These are phyloP conservation scores for Voacanga thouarsii DNA, from an alignment of 257 asterid species.

Conservation along the genomic window DNA sequence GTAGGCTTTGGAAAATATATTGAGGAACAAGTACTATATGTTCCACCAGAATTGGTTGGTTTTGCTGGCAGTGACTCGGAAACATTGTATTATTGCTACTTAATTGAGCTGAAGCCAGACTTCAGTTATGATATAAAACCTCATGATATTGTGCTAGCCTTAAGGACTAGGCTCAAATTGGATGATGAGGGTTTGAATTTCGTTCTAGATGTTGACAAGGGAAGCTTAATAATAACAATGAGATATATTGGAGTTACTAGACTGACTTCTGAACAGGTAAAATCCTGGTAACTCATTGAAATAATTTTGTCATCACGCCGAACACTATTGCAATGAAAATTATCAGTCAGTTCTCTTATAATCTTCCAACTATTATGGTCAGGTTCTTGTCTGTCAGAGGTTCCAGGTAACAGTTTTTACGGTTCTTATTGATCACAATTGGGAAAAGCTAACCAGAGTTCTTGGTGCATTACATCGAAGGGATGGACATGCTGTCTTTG, in stretches of 20 bases:
- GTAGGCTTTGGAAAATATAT: constrained; percentile 38
- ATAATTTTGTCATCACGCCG: not conserved
- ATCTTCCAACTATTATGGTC: constrained; percentile 22
- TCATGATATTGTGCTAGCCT: constrained; percentile 50
- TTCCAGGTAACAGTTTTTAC: constrained; percentile 55
- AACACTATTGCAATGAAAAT: not conserved
- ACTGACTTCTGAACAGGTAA: constrained; percentile 49
- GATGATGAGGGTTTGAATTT: constrained; percentile 33
- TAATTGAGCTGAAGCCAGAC: constrained; percentile 38
- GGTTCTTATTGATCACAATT: constrained; percentile 45
- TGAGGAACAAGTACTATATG: constrained; percentile 41
- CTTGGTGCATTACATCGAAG: constrained; percentile 11
- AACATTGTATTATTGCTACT: constrained; percentile 41
- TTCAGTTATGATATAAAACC: constrained; percentile 37
- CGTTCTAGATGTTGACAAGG: constrained; percentile 53
- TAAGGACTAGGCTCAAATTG: constrained; percentile 39
- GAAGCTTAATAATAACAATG: constrained; percentile 28
- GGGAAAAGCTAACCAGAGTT: constrained; percentile 33
- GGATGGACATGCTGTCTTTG: constrained; percentile 25
- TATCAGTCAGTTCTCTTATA: not conserved
- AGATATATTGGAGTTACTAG: constrained; percentile 28
- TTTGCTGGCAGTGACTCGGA: constrained; percentile 13
- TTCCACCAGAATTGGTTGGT: constrained; percentile 63
- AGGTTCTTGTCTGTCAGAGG: constrained; percentile 48
- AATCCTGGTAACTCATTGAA: not conserved